A percentile compares a stretch with the other conserved stretches of the same genome.
Evolutionary conservation across 2,329 filamentous ascomycete genomes (phyloP).

Genomic region (Cladophialophora carrionii): DNA sequence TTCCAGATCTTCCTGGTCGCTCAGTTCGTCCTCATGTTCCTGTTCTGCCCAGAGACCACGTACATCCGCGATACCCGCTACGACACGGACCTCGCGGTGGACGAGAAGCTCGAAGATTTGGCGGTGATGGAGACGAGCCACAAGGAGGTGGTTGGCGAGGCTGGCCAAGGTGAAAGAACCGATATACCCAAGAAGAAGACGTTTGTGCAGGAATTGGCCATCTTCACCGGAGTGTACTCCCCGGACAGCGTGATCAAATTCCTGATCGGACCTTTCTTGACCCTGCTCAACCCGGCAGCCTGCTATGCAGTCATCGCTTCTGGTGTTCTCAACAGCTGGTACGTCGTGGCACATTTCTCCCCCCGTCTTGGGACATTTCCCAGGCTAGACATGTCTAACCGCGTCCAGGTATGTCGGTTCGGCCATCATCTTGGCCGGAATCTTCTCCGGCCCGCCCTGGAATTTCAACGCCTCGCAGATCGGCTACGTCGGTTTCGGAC

Average conservation of each 20-base stretch:
- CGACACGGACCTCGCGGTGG: constrained; percentile 35
- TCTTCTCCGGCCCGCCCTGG: constrained; percentile 43
- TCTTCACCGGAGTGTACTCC: constrained; percentile 35
- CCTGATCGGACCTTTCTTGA: constrained; percentile 42
- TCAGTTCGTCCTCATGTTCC: constrained; percentile 40
- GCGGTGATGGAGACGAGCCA: constrained; percentile 29
- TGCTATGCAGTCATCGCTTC: constrained; percentile 37
- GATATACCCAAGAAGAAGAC: constrained; percentile 30
- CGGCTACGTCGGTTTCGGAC: constrained; percentile 37
- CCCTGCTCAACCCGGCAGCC: constrained; percentile 40
- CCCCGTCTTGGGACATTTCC: not conserved
- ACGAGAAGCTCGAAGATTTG: constrained; percentile 31
- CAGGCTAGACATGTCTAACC: not conserved
- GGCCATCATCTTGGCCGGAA: constrained; percentile 40
- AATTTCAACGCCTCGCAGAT: constrained; percentile 40
- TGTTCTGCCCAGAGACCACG: constrained; percentile 41
- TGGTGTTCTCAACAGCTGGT: constrained; percentile 39
- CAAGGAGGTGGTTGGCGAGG: constrained; percentile 25
- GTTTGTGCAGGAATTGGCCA: constrained; percentile 33
- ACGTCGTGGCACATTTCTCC: constrained; percentile 7
- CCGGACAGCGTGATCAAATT: constrained; percentile 36
- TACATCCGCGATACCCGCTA: constrained; percentile 39
- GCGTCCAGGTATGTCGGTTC: constrained; percentile 31
- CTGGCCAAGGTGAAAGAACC: constrained; percentile 13
- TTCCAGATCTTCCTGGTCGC: constrained; percentile 41